These are phyloP conservation scores for Alternaria sp. DNA, from an alignment of 2,329 filamentous ascomycete species.

Conservation along the genomic window DNA sequence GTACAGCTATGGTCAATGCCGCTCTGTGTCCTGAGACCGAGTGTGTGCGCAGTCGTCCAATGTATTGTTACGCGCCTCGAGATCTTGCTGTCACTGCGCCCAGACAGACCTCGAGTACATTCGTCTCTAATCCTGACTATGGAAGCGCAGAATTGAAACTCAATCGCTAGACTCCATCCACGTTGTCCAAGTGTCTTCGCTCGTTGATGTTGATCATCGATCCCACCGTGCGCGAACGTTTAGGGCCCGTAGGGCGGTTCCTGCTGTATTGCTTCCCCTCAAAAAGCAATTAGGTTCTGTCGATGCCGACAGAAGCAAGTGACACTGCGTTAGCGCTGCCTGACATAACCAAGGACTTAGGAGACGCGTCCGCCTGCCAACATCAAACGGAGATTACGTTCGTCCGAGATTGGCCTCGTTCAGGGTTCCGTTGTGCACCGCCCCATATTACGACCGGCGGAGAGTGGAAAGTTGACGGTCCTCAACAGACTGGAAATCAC, in stretches of 20 bases:
- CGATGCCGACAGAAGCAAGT: background rate
- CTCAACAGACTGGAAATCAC: background rate
- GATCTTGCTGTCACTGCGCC: background rate
- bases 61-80: background rate
- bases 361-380: background rate
- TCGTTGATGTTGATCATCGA: background rate
- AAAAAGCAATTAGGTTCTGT: background rate
- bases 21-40: background rate
- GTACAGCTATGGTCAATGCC: background rate
- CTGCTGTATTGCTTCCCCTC: background rate
- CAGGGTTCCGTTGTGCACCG: background rate
- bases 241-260: background rate
- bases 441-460: background rate
- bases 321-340: background rate
- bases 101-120: background rate
- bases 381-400: background rate
- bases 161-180: background rate
- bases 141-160: background rate
- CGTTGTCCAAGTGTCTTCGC: background rate
- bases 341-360: background rate
- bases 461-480: background rate
- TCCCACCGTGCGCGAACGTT: background rate
- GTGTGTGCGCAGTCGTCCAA: background rate
- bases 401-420: background rate
- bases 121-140: too few relatives aligned